A percentile compares a stretch with the other conserved stretches of the same genome.
These are phyloP conservation scores for Sanghuangporus sanghuang DNA, from an alignment of 1,284 basidiomycete species.

Conservation along the genomic window DNA sequence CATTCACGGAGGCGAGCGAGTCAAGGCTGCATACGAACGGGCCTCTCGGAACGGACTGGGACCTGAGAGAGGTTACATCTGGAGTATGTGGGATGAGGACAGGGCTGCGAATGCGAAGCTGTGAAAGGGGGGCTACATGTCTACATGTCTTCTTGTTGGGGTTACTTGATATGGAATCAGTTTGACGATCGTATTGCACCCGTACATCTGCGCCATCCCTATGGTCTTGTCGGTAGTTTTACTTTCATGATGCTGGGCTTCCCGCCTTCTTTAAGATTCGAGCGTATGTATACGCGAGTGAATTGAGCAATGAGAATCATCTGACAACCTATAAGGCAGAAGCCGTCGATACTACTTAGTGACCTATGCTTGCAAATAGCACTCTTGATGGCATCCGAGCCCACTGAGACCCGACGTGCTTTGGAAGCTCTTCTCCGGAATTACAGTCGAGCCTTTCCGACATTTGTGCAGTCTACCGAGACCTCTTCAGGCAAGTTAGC, in stretches of 20 bases:
- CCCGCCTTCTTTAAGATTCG: neutral
- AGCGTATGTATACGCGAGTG: neutral
- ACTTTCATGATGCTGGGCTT: neutral
- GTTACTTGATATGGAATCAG: too few species aligned
- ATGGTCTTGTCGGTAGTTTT: neutral
- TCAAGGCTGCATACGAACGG: slow-evolving; percentile 42
- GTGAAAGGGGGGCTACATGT: neutral
- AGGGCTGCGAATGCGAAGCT: neutral
- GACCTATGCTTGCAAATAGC: neutral
- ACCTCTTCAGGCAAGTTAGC: neutral
- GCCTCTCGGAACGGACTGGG: slow-evolving; percentile 40
- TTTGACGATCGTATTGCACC: too few species aligned
- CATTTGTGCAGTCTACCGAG: neutral
- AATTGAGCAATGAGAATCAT: neutral
- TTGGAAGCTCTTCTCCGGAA: slow-evolving; percentile 21
- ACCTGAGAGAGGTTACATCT: slow-evolving; percentile 51
- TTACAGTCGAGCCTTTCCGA: slow-evolving; percentile 18
- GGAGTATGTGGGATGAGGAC: slow-evolving; percentile 48
- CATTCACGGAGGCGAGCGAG: slow-evolving; percentile 38
- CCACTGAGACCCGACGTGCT: neutral
- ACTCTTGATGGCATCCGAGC: neutral
- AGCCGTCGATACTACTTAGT: neutral
- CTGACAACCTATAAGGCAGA: neutral
- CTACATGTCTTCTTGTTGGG: neutral
- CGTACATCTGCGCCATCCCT: neutral